Evolutionary conservation across 2,329 filamentous ascomycete species (phyloP).

Genomic region (Pezicula radicicola): DNA sequence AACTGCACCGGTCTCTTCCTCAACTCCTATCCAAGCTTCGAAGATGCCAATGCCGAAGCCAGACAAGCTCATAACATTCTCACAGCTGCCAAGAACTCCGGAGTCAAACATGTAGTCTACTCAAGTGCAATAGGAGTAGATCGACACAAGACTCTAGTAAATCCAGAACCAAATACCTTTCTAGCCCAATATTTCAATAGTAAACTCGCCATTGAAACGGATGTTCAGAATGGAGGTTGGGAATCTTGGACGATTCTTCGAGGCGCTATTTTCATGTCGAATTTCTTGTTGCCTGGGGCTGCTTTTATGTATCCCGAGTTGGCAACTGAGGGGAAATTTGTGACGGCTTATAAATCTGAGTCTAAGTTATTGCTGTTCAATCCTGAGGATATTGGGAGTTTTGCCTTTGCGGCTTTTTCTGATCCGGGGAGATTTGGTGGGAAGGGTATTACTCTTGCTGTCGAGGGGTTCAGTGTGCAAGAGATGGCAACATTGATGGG

Average conservation of each 20-base stretch:
- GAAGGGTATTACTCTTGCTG: not conserved
- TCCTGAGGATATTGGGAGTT: constrained; percentile 3
- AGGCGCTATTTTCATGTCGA: constrained; percentile 2
- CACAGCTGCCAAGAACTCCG: not conserved
- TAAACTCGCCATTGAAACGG: constrained; percentile 1
- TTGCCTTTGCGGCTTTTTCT: constrained; percentile 1
- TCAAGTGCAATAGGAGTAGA: not conserved
- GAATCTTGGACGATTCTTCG: constrained; percentile 7
- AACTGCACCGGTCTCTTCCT: not conserved
- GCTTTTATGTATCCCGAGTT: not conserved
- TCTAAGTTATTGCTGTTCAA: not conserved
- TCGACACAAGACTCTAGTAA: not conserved
- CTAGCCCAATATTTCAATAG: not conserved
- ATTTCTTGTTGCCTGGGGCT: not conserved
- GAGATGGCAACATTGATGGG: not conserved
- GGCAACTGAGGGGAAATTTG: not conserved
- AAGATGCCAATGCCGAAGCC: not conserved
- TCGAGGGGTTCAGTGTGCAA: not conserved
- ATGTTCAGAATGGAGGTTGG: not conserved
- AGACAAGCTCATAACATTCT: constrained; percentile 1
- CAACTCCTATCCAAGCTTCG: not conserved
- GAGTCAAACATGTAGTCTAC: not conserved
- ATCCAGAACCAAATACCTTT: not conserved
- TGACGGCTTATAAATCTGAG: not conserved
- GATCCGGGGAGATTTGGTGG: not conserved